Percentiles rank a stretch among this genome's conserved stretches.
Conservation (phyloP, 345 rosid species). For the Passiflora organensis region DNA sequence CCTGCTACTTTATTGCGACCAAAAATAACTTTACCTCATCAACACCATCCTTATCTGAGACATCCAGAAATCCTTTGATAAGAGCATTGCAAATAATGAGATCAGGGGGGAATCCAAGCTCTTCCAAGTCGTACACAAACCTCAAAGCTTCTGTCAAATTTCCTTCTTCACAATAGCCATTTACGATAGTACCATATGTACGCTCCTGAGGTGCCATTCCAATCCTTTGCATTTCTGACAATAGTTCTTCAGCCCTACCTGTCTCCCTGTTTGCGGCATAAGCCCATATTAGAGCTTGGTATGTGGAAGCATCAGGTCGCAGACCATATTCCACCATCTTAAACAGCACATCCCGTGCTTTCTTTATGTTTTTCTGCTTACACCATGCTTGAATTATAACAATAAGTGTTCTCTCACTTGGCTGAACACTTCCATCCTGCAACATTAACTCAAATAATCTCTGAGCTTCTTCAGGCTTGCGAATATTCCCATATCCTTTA, state of each 20-base stretch:
- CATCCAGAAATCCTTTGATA: conserved; percentile 72
- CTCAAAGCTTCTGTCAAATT: conserved; percentile 70
- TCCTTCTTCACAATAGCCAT: conserved; percentile 83
- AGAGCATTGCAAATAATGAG: conserved; percentile 74
- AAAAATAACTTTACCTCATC: conserved; percentile 53
- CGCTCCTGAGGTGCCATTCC: conserved; percentile 66
- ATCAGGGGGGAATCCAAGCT: conserved; percentile 83
- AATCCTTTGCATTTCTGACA: conserved; percentile 61
- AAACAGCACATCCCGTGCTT: conserved; percentile 72
- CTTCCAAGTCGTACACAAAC: conserved; percentile 69
- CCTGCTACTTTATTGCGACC: background rate
- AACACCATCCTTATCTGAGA: conserved; percentile 59
- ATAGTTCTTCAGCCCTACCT: conserved; percentile 61
- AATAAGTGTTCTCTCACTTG: conserved; percentile 72
- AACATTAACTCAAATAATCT: conserved; percentile 61
- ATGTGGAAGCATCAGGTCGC: conserved; percentile 77
- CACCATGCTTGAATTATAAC: conserved; percentile 83
- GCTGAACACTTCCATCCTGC: conserved; percentile 49
- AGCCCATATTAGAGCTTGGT: conserved; percentile 68
- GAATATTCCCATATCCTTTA: conserved; percentile 73
- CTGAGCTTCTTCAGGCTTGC: conserved; percentile 67
- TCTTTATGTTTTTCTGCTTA: conserved; percentile 47
- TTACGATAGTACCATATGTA: conserved; percentile 69
- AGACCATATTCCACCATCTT: conserved; percentile 66
- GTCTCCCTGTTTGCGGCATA: conserved; percentile 60